Conservation (phyloP, 495 filamentous ascomycete genomes). For the Aspergillus nidulans region DNA sequence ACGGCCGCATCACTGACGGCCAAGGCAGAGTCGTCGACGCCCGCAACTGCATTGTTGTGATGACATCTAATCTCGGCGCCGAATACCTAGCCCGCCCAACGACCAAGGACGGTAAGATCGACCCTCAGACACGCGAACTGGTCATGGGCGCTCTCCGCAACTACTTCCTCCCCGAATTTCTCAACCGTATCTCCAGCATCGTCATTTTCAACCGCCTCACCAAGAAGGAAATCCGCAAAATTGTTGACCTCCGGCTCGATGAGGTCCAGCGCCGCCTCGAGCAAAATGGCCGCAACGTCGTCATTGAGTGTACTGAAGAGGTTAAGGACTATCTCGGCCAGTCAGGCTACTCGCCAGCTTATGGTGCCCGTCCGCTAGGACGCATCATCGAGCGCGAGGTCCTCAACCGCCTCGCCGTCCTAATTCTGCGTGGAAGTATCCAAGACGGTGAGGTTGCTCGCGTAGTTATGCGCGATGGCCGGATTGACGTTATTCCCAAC, state of each 20-base stretch:
- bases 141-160: conserved; percentile 84
- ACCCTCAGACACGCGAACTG: conserved; percentile 77
- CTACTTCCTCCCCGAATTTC: conserved; percentile 97
- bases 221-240: conserved; percentile 81
- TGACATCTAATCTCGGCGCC: conserved; percentile 96
- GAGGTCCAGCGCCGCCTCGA: conserved; percentile 89
- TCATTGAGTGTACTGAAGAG: conserved; percentile 67
- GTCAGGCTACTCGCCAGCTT: conserved; percentile 88
- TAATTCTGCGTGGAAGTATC: conserved; percentile 80
- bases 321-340: conserved; percentile 87
- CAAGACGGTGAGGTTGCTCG: conserved; percentile 77
- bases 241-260: conserved; percentile 82
- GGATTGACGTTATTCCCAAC: conserved; percentile 76
- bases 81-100: conserved; percentile 82
- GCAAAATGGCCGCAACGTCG: conserved; percentile 75
- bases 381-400: conserved; percentile 95
- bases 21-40: conserved; percentile 93
- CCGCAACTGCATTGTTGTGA: conserved; percentile 96
- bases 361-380: conserved; percentile 83
- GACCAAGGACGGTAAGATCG: conserved; percentile 76
- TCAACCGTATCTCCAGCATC: conserved; percentile 90
- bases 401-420: conserved; percentile 83
- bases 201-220: conserved; percentile 99
- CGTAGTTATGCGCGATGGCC: conserved; percentile 71
- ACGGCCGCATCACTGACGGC: conserved; percentile 96